Conservation (phyloP, 805 yeast genomes). For the Lachancea thermotolerans region DNA sequence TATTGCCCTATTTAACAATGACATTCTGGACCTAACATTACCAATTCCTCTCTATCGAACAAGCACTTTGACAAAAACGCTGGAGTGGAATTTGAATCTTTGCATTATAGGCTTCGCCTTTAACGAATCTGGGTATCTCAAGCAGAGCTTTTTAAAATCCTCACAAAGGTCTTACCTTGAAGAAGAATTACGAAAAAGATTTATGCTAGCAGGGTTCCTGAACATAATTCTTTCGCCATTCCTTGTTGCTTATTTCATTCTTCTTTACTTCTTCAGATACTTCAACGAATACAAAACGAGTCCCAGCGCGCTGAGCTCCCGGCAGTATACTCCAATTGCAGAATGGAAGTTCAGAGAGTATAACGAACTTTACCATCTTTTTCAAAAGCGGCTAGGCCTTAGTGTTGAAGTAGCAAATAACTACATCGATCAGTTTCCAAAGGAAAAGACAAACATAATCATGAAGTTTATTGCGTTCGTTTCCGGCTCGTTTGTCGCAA, state of each 20-base stretch:
- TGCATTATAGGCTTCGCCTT: constrained; percentile 85
- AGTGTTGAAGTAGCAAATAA: constrained; percentile 75
- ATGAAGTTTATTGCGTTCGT: constrained; percentile 63
- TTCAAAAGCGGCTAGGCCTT: constrained; percentile 67
- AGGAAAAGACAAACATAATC: constrained; percentile 53
- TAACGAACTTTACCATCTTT: constrained; percentile 87
- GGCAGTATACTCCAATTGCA: constrained; percentile 91
- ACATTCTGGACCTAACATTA: constrained; percentile 60
- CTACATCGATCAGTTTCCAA: constrained; percentile 88
- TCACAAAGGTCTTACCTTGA: constrained; percentile 59
- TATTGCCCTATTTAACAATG: constrained; percentile 80
- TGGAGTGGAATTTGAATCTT: constrained; percentile 90
- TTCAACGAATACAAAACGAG: constrained; percentile 88
- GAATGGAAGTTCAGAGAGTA: constrained; percentile 93
- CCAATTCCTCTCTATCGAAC: constrained; percentile 42
- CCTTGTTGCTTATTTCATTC: constrained; percentile 71
- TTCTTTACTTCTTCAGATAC: constrained; percentile 81
- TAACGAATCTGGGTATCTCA: constrained; percentile 74
- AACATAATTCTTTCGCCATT: constrained; percentile 82
- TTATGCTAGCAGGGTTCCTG: constrained; percentile 80
- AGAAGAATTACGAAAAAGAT: constrained; percentile 67
- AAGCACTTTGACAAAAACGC: constrained; percentile 63
- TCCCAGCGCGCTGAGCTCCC: constrained; percentile 72
- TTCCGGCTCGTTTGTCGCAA: constrained; percentile 84
- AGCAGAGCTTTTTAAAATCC: constrained; percentile 63